Evolutionary conservation across 225 moss, liverwort and hornwort genomes (phyloP).

Genomic region (Pseudisothecium myosuroides): DNA sequence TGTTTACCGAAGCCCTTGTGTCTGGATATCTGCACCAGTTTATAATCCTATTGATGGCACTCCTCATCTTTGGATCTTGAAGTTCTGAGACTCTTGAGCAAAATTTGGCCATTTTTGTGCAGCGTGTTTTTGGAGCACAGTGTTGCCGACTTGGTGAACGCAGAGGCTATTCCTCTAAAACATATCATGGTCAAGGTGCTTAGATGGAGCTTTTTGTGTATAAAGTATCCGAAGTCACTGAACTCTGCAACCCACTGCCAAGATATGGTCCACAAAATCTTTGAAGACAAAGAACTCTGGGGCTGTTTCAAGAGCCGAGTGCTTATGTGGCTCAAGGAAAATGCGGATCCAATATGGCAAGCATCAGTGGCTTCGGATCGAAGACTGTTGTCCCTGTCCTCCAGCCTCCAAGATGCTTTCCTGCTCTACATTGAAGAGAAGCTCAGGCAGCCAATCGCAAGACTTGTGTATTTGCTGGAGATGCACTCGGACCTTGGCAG

Average conservation of each 20-base stretch:
- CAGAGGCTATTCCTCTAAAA: conserved; percentile 22
- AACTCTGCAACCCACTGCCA: conserved; percentile 32
- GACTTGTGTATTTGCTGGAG: conserved; percentile 35
- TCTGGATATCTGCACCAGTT: neutral
- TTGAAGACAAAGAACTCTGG: conserved; percentile 29
- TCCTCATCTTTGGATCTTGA: neutral
- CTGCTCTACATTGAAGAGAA: conserved; percentile 37
- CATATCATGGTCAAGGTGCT: conserved; percentile 49
- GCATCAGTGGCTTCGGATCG: conserved; percentile 44
- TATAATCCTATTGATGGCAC: neutral
- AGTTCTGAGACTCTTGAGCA: neutral
- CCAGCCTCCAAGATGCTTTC: conserved; percentile 47
- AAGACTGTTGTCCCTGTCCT: conserved; percentile 25
- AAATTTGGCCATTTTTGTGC: neutral
- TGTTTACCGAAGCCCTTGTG: neutral
- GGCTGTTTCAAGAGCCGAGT: conserved; percentile 28
- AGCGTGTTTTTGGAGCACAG: conserved; percentile 43
- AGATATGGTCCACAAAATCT: conserved; percentile 37
- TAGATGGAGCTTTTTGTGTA: conserved; percentile 52
- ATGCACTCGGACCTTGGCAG: conserved; percentile 29
- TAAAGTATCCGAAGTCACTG: conserved; percentile 28
- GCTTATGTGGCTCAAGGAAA: conserved; percentile 17
- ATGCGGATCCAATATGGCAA: conserved; percentile 36
- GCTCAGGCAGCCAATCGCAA: conserved; percentile 32
- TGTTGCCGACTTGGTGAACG: conserved; percentile 26